Evolutionary conservation across 768 basidiomycete species (phyloP).

Genomic region (Multifurca ochricompacta): DNA sequence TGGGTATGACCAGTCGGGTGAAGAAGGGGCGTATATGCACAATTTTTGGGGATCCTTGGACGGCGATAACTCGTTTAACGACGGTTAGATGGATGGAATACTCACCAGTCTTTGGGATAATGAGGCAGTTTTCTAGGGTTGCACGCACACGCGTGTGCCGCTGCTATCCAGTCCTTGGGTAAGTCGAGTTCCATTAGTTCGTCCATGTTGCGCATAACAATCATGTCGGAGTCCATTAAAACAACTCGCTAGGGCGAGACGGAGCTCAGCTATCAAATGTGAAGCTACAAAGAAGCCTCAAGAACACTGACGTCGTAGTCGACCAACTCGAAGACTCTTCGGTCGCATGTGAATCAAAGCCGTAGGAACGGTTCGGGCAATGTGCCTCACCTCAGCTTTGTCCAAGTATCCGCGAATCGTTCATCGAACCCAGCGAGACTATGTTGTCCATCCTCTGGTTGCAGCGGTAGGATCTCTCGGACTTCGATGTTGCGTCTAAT

Average conservation of each 20-base stretch:
- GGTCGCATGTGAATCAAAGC: neutral
- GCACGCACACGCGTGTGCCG: slow-evolving; percentile 86
- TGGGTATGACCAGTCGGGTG: slow-evolving; percentile 41
- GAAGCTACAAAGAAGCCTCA: neutral
- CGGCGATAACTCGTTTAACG: neutral
- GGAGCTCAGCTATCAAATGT: slow-evolving; percentile 7
- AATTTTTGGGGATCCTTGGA: slow-evolving; percentile 84
- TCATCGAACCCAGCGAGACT: slow-evolving; percentile 32
- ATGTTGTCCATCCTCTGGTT: slow-evolving; percentile 39
- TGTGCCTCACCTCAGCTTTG: slow-evolving; percentile 41
- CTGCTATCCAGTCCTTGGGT: slow-evolving; percentile 69
- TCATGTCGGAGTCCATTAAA: slow-evolving; percentile 85
- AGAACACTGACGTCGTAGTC: slow-evolving; percentile 52
- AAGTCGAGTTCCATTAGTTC: slow-evolving; percentile 50
- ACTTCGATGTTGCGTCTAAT: slow-evolving; percentile 43
- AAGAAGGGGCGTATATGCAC: slow-evolving; percentile 57
- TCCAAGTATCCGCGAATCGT: slow-evolving; percentile 59
- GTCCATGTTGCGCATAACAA: slow-evolving; percentile 78
- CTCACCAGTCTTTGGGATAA: slow-evolving; percentile 85
- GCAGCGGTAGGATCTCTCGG: slow-evolving; percentile 51
- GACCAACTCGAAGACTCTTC: slow-evolving; percentile 53
- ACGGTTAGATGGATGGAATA: slow-evolving; percentile 14
- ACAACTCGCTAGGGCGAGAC: slow-evolving; percentile 51
- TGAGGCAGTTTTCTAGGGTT: slow-evolving; percentile 80
- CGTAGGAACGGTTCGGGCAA: neutral